Percentiles rank a stretch among this genome's conserved stretches.
Evolutionary conservation across 192 early-diverging fungal genomes (phyloP).

Genomic region (Jimgerdemannia lactiflua): DNA sequence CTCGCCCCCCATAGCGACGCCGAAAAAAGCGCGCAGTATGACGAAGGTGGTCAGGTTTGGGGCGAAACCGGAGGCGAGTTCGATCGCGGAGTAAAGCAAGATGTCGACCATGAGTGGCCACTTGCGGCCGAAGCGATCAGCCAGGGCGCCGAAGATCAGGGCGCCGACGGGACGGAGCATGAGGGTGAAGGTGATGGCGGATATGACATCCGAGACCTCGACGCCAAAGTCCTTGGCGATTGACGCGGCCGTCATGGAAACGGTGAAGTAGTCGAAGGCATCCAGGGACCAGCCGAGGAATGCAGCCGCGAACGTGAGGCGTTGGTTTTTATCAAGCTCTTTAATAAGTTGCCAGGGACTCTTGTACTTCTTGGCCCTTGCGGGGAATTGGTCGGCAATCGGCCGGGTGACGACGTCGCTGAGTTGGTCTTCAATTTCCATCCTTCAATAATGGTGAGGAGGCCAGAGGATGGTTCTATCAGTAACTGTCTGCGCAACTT

Average conservation of each 20-base stretch:
- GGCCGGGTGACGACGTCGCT: no score
- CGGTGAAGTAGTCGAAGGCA: slow-evolving; percentile 2
- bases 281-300: not conserved
- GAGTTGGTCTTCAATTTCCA: no score
- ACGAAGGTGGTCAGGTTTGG: slow-evolving; percentile 58
- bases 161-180: slow-evolving; percentile 73
- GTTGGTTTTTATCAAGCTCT: not conserved
- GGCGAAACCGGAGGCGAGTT: slow-evolving; percentile 65
- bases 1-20: slow-evolving; percentile 70
- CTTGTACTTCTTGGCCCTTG: not conserved
- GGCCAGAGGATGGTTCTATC: no score
- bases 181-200: slow-evolving; percentile 9
- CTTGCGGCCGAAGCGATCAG: slow-evolving; percentile 66
- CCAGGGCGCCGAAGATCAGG: slow-evolving; percentile 64
- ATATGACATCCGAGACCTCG: not conserved
- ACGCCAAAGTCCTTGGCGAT: slow-evolving; percentile 1
- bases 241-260: slow-evolving; percentile 7
- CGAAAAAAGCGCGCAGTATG: slow-evolving; percentile 57
- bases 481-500: no score
- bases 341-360: not conserved
- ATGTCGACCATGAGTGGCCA: slow-evolving; percentile 69
- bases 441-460: no score
- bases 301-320: not conserved
- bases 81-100: slow-evolving; percentile 54
- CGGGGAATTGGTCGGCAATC: not conserved